phyloP scores from a whole-genome alignment of 306 rosid species.

The Trifolium dubium region DNA sequence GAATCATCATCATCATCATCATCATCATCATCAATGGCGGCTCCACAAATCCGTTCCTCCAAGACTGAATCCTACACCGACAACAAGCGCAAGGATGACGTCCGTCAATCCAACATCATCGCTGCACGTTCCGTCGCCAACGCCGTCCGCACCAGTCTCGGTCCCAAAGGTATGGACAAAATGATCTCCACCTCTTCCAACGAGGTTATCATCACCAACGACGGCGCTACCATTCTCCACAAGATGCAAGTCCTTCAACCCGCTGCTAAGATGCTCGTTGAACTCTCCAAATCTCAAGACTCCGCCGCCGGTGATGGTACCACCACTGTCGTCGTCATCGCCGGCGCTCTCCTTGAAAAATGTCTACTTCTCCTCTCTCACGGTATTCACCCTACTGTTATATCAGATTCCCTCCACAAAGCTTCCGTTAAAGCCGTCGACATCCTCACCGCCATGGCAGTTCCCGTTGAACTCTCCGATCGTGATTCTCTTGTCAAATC shows the following conservation, averaged over 20 bases:
- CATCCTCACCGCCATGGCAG: slow-evolving; percentile 90
- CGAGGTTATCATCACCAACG: slow-evolving; percentile 96
- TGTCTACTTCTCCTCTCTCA: slow-evolving; percentile 75
- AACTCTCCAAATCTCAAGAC: slow-evolving; percentile 93
- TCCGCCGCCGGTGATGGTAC: slow-evolving; percentile 96
- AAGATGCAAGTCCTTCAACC: slow-evolving; percentile 97
- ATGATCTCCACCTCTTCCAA: slow-evolving; percentile 92
- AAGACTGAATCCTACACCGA: slow-evolving; percentile 89
- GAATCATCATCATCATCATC: no score
- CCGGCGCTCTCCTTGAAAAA: slow-evolving; percentile 75
- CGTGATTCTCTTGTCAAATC: slow-evolving; percentile 84
- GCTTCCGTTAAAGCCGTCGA: slow-evolving; percentile 79
- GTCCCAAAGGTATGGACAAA: slow-evolving; percentile 98
- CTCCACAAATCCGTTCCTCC: slow-evolving; percentile 61
- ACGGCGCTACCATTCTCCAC: slow-evolving; percentile 98
- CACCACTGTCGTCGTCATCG: slow-evolving; percentile 92
- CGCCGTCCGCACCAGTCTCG: slow-evolving; percentile 92
- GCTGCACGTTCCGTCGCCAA: slow-evolving; percentile 86
- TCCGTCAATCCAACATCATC: slow-evolving; percentile 84
- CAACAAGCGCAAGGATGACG: slow-evolving; percentile 97
- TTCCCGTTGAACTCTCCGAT: slow-evolving; percentile 87
- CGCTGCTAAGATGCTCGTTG: slow-evolving; percentile 97
- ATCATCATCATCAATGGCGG: slow-evolving; percentile 58
- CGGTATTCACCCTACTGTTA: slow-evolving; percentile 88
- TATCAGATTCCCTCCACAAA: slow-evolving; percentile 86